Percentiles rank a stretch among this genome's conserved stretches.
Evolutionary conservation across 1,284 basidiomycete species (phyloP).

Genomic region (Entoloma clypeatum): DNA sequence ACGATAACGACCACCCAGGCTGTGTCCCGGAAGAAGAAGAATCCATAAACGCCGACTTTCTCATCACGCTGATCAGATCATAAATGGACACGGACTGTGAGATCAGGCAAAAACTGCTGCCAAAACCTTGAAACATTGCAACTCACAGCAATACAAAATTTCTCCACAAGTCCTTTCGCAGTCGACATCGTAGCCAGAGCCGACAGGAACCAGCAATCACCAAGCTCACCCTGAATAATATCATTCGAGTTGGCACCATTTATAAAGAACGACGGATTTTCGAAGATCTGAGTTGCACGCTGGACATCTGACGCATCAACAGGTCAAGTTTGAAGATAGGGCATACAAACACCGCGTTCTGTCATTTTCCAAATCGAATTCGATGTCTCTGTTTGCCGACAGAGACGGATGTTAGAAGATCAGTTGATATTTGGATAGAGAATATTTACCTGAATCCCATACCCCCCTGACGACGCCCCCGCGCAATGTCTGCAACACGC

Average conservation of each 20-base stretch:
- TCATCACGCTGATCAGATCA: slow-evolving; percentile 35
- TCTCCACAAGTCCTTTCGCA: slow-evolving; percentile 34
- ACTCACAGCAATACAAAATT: slow-evolving; percentile 37
- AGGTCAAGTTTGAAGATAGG: slow-evolving; percentile 12
- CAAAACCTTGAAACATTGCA: too few species aligned
- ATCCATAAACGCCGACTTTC: slow-evolving; percentile 37
- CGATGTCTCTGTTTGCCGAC: slow-evolving; percentile 49
- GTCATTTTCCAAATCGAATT: slow-evolving; percentile 50
- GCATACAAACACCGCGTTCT: slow-evolving; percentile 40
- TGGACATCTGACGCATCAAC: slow-evolving; percentile 27
- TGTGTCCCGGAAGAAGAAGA: slow-evolving; percentile 35
- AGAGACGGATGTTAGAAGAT: too few species aligned
- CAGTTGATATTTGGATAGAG: too few species aligned
- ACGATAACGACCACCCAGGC: slow-evolving; percentile 35
- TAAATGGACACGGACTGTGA: neutral
- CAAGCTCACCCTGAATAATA: slow-evolving; percentile 36
- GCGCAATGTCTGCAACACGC: slow-evolving; percentile 33
- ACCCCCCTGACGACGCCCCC: slow-evolving; percentile 29
- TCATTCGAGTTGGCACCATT: slow-evolving; percentile 31
- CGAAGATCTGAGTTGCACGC: slow-evolving; percentile 37
- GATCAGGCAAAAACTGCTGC: neutral
- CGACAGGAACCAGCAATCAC: slow-evolving; percentile 40
- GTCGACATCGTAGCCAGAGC: slow-evolving; percentile 36
- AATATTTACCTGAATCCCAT: slow-evolving; percentile 31
- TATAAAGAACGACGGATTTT: slow-evolving; percentile 35